phyloP scores from a whole-genome alignment of 75 land plant species.

The Cunninghamia lanceolata region DNA sequence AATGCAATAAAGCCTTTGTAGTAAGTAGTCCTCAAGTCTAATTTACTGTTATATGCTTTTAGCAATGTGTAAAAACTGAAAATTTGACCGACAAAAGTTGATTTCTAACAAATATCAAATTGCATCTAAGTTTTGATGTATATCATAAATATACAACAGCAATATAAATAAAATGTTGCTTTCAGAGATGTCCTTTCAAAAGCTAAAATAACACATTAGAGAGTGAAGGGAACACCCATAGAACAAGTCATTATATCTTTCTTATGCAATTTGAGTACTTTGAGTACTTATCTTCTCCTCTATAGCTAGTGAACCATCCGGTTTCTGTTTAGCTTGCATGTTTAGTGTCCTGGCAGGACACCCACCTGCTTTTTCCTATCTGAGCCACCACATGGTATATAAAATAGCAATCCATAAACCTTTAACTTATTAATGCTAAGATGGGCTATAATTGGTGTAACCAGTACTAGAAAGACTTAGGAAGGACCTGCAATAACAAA shows the following conservation, averaged over 20 bases:
- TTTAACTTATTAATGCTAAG: too few species aligned
- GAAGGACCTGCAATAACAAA: too few species aligned
- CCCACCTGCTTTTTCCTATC: neutral
- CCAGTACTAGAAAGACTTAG: too few species aligned
- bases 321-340: neutral
- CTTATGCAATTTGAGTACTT: neutral
- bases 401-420: too few species aligned
- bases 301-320: neutral
- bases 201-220: neutral
- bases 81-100: neutral
- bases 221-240: neutral
- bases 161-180: neutral
- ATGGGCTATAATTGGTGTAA: too few species aligned
- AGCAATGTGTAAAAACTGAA: neutral
- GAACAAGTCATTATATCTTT: neutral
- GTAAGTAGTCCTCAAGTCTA: neutral
- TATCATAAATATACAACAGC: neutral
- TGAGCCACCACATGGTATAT: neutral
- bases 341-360: neutral
- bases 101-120: neutral
- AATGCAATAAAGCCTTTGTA: neutral
- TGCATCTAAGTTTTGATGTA: constrained; percentile 2
- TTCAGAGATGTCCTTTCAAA: neutral
- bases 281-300: neutral
- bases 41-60: neutral